These are phyloP conservation scores for Euphorbia pulcherrima DNA, from an alignment of 345 rosid species.

Conservation along the genomic window DNA sequence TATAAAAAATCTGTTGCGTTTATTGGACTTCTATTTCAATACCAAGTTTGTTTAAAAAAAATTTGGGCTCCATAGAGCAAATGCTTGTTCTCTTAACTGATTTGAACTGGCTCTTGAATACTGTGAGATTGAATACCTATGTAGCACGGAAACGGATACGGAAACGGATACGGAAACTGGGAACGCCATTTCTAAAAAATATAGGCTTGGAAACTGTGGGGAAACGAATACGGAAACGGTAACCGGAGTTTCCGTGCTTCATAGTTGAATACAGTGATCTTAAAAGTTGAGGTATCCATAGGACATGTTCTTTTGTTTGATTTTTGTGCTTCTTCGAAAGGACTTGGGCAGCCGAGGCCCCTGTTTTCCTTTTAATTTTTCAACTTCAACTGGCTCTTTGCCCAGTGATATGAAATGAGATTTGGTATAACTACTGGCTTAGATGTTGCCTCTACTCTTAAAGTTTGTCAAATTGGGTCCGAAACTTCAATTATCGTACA, in stretches of 20 bases:
- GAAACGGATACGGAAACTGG: no score
- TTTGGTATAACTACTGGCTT: background rate
- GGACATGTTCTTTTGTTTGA: background rate
- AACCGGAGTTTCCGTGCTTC: no score
- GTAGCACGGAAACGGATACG: no score
- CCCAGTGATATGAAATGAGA: background rate
- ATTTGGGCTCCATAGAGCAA: background rate
- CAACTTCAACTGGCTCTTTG: background rate
- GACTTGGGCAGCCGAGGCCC: background rate
- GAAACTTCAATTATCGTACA: background rate
- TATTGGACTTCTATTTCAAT: background rate
- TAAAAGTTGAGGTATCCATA: background rate
- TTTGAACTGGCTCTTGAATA: background rate
- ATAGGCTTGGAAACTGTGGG: no score
- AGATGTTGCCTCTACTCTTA: background rate
- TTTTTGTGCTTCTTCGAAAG: background rate
- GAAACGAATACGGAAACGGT: no score
- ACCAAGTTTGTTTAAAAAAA: background rate
- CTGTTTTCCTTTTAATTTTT: background rate
- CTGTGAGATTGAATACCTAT: no score
- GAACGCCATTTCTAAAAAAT: no score
- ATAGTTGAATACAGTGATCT: background rate
- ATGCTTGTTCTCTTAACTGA: background rate
- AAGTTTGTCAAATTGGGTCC: background rate
- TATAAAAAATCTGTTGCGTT: background rate